These are phyloP conservation scores for Lophiostoma macrostomum DNA, from an alignment of 495 filamentous ascomycete genomes.

Conservation along the genomic window DNA sequence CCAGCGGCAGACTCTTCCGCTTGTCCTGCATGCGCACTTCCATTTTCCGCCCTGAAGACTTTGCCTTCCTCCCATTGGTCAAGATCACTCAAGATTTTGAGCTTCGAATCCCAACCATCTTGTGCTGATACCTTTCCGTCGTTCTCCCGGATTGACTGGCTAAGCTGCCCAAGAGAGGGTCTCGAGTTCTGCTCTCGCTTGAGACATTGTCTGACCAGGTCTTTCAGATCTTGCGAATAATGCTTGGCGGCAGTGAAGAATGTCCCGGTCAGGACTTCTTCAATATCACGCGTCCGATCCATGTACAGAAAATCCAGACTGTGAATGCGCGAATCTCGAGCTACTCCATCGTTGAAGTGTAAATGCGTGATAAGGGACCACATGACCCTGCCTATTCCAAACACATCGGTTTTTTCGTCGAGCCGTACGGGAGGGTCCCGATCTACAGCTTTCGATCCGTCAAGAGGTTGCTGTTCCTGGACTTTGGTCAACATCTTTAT, in stretches of 20 bases:
- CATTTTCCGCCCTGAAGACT: no score
- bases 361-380: not conserved
- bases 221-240: conserved; percentile 1
- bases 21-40: no score
- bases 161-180: not conserved
- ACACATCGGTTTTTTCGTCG: not conserved
- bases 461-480: not conserved
- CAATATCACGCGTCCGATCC: no score
- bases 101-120: no score
- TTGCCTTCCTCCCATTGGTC: no score
- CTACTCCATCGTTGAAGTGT: no score
- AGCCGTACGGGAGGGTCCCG: not conserved
- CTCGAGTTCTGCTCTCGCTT: not conserved
- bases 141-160: not conserved
- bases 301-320: no score
- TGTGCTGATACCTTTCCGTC: not conserved
- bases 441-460: no score
- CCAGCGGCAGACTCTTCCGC: no score
- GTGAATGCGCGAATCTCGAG: not conserved
- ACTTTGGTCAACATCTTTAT: not conserved
- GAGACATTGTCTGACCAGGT: not conserved
- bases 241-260: not conserved
- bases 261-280: not conserved
- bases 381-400: not conserved
- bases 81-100: no score